phyloP scores from a whole-genome alignment of 305 asterid species.

The Withania somnifera region DNA sequence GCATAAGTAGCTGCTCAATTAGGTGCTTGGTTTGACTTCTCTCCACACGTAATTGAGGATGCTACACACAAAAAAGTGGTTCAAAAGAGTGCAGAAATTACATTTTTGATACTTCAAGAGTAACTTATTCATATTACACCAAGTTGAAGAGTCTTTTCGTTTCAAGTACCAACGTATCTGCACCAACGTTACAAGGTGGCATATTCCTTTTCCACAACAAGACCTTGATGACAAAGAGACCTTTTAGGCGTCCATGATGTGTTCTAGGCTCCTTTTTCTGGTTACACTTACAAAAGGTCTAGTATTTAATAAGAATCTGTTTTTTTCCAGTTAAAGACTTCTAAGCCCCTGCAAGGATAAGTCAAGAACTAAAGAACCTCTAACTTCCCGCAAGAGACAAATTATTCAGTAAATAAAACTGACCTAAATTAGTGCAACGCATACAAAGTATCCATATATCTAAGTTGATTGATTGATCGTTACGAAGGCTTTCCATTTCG shows the following conservation, averaged over 20 bases:
- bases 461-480: background rate
- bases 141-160: background rate
- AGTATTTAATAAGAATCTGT: background rate
- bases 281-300: background rate
- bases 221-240: background rate
- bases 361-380: background rate
- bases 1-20: slow-evolving; percentile 10
- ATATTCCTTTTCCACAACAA: background rate
- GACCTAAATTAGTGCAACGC: background rate
- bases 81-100: background rate
- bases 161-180: background rate
- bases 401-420: background rate
- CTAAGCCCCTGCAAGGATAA: background rate
- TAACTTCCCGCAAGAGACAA: background rate
- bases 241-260: background rate
- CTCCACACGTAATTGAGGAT: background rate
- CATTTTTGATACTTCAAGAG: background rate
- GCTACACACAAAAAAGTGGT: background rate
- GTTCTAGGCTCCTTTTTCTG: background rate
- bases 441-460: background rate
- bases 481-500: background rate
- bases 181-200: background rate
- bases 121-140: background rate
- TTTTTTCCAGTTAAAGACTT: background rate
- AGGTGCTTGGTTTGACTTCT: slow-evolving; percentile 1